Percentiles rank a stretch among this genome's conserved stretches.
Conservation (phyloP, 2,329 filamentous ascomycete genomes). For the Colletotrichum sp. region DNA sequence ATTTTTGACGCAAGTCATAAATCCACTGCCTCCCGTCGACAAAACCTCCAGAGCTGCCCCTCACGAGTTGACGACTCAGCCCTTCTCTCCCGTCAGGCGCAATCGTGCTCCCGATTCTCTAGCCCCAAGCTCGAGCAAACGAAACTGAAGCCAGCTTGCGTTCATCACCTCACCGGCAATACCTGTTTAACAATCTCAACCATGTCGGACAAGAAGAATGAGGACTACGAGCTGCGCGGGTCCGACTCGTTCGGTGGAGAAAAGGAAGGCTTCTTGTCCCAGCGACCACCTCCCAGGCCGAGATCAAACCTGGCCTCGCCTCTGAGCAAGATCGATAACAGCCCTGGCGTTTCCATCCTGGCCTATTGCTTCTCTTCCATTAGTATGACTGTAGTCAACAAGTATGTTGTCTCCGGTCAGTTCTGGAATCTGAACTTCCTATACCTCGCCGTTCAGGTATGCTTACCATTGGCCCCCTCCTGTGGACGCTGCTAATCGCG, state of each 20-base stretch:
- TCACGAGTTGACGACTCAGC: neutral
- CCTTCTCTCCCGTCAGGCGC: neutral
- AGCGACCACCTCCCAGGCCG: slow-evolving; percentile 41
- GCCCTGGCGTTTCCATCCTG: slow-evolving; percentile 79
- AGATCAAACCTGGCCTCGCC: slow-evolving; percentile 29
- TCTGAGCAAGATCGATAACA: slow-evolving; percentile 68
- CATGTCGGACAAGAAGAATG: slow-evolving; percentile 92
- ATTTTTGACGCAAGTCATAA: neutral
- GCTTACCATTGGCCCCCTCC: slow-evolving; percentile 28
- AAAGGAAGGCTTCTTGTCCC: slow-evolving; percentile 55
- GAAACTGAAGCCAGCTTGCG: neutral
- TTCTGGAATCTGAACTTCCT: slow-evolving; percentile 98
- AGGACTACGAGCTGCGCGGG: slow-evolving; percentile 77
- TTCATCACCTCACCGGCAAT: slow-evolving; percentile 23
- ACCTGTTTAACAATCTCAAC: slow-evolving; percentile 25
- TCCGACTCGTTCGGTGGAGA: slow-evolving; percentile 61
- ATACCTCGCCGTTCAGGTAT: slow-evolving; percentile 89
- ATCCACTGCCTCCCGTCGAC: neutral
- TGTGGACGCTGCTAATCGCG: neutral
- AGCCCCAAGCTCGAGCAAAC: neutral
- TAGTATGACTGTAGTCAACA: slow-evolving; percentile 99
- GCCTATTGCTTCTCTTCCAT: slow-evolving; percentile 97
- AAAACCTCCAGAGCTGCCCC: neutral
- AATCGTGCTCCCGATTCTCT: neutral
- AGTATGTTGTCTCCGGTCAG: slow-evolving; percentile 91